A percentile compares a stretch with the other conserved stretches of the same genome.
Conservation (phyloP, 768 basidiomycete species). For the Psilocybe cubensis region DNA sequence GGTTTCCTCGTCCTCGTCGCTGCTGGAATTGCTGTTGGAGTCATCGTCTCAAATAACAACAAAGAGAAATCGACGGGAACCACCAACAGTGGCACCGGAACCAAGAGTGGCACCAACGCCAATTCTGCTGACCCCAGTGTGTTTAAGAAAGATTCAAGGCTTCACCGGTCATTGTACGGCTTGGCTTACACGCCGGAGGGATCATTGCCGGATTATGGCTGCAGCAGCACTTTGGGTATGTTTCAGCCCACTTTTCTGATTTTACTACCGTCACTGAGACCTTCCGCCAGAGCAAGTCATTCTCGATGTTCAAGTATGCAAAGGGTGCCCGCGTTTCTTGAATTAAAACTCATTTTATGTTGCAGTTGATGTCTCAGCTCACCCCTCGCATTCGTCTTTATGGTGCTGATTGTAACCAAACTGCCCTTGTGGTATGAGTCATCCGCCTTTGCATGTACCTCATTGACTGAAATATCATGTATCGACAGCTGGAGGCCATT, state of each 20-base stretch:
- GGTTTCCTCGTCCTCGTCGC: slow-evolving; percentile 54
- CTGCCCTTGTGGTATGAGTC: slow-evolving; percentile 64
- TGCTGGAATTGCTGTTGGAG: slow-evolving; percentile 66
- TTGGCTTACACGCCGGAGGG: slow-evolving; percentile 85
- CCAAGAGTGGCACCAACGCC: slow-evolving; percentile 5
- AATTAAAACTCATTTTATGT: slow-evolving; percentile 13
- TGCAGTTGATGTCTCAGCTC: slow-evolving; percentile 80
- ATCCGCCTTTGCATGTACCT: not conserved
- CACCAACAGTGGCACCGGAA: slow-evolving; percentile 10
- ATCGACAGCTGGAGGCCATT: slow-evolving; percentile 78
- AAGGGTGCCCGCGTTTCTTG: not conserved
- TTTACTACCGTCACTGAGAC: not conserved
- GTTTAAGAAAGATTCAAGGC: slow-evolving; percentile 66
- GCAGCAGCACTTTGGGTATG: slow-evolving; percentile 55
- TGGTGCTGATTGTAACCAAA: slow-evolving; percentile 86
- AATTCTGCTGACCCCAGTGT: slow-evolving; percentile 63
- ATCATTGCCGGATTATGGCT: slow-evolving; percentile 63
- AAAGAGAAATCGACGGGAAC: slow-evolving; percentile 19
- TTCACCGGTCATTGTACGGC: slow-evolving; percentile 81
- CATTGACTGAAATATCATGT: not conserved
- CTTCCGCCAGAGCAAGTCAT: slow-evolving; percentile 55
- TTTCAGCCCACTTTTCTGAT: not conserved
- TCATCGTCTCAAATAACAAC: slow-evolving; percentile 61
- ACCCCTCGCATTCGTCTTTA: slow-evolving; percentile 82
- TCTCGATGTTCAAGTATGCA: slow-evolving; percentile 66